Evolutionary conservation across 352 stramenopile genomes (phyloP).

Genomic region (Pythium biforme): DNA sequence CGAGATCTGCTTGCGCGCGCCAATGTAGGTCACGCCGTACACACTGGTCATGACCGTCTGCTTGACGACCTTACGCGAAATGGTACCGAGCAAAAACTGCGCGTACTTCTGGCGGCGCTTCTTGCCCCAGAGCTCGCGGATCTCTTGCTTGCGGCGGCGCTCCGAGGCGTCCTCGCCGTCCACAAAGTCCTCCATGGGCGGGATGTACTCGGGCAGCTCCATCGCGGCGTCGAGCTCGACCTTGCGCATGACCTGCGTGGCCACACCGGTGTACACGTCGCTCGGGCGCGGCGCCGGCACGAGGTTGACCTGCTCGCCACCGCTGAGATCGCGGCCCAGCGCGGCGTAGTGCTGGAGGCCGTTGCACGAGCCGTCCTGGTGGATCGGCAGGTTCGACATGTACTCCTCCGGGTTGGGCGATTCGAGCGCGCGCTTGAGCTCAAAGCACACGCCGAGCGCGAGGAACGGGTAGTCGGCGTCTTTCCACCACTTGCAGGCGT

Average conservation of each 20-base stretch:
- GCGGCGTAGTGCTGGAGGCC: conserved; percentile 99
- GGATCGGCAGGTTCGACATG: conserved; percentile 95
- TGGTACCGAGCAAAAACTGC: conserved; percentile 69
- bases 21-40: conserved; percentile 99
- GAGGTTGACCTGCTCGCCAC: conserved; percentile 97
- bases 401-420: conserved; percentile 93
- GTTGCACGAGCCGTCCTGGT: conserved; percentile 99
- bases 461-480: conserved; percentile 98
- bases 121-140: conserved; percentile 27
- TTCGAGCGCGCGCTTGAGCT: conserved; percentile 93
- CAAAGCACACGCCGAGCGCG: conserved; percentile 96
- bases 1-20: conserved; percentile 97
- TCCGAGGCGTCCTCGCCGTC: conserved; percentile 16
- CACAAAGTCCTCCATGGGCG: conserved; percentile 29
- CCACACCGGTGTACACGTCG: conserved; percentile 98
- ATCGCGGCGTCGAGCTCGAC: conserved; percentile 67
- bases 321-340: conserved; percentile 92
- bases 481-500: conserved; percentile 92
- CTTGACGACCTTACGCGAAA: conserved; percentile 97
- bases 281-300: conserved; percentile 91
- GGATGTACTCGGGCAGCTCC: conserved; percentile 42
- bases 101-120: conserved; percentile 66
- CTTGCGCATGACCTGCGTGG: conserved; percentile 74
- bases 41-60: conserved; percentile 99
- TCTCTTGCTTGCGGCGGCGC: conserved; percentile 25